Base-by-base conservation (phyloP, 164 flowering plant species). In the Magnolia officinalis region DNA sequence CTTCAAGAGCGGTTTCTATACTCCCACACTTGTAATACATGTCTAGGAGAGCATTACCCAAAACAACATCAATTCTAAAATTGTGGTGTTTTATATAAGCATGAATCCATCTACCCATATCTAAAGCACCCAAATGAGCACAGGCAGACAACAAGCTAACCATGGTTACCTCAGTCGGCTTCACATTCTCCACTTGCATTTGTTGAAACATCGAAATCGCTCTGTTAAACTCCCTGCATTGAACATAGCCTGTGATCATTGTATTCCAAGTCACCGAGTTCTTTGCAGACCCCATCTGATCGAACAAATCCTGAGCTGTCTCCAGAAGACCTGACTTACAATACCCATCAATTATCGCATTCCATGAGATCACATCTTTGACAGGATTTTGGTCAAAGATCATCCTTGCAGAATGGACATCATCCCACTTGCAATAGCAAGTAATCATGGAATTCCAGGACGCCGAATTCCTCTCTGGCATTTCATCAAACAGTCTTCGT, bases 51-150 rank as follows among this genome's bases (percentile, higher is more conserved):
- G 87, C 84, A 76, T 82, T 83, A 63, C 85, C 86, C 72, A 85
- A 59, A 72, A 80, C 69, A 63, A 78, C 80, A 80, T 82, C 84
- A 61, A 78, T 19, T 77, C 68, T 82, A 13, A 87, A 71, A 8
- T 63, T 79, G 7, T 77, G 78, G 63, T 79, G 72, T 76, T 59
- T 77, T 50, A 85, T 78, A 31, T 83, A 87, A 73, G 64, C 69
- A 72, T 84, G 89, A 59, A 83, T 76, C 85, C 85, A 83, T 37
- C 76, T 76, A 20, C 89, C 87, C 76, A 80, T 75, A 70, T 83
- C 86, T 26, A 85, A 75, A 68, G 87, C 85, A 70, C 85, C 89
- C 37, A 85, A 74, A 82, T 87, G 85, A 67, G 87, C 85, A 77
- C 86, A 85, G 8, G 87, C 89, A 67, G 82, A 74, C 66, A 87